Conservation (phyloP, 768 basidiomycete genomes). For the Pleurotus giganteus region DNA sequence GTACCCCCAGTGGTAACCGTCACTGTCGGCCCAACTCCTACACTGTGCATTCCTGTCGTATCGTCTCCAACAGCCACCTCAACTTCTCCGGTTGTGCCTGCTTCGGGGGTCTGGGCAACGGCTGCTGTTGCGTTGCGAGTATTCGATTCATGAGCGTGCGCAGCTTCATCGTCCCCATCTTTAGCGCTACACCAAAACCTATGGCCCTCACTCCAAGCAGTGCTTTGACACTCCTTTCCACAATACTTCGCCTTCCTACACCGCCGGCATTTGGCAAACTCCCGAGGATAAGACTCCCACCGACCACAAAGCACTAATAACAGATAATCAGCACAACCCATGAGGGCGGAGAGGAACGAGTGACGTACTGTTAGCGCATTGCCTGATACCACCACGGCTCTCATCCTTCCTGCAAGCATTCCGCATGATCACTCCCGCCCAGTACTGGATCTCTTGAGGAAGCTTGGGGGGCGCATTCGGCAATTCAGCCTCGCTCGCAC, state of each 20-base stretch:
- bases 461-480: slow-evolving; percentile 68
- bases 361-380: slow-evolving; percentile 91
- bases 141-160: slow-evolving; percentile 14
- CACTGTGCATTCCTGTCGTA: neutral
- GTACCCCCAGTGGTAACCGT: slow-evolving; percentile 1
- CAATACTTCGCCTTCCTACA: slow-evolving; percentile 99
- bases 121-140: slow-evolving; percentile 13
- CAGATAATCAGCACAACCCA: slow-evolving; percentile 6
- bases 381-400: slow-evolving; percentile 85
- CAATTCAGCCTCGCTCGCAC: slow-evolving; percentile 72
- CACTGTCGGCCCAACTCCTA: neutral
- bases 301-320: slow-evolving; percentile 84
- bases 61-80: neutral
- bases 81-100: neutral
- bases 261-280: slow-evolving; percentile 95
- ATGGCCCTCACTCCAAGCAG: slow-evolving; percentile 95
- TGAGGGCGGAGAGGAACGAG: neutral
- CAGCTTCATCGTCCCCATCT: slow-evolving; percentile 45
- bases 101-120: neutral
- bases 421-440: slow-evolving; percentile 99
- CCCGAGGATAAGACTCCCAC: slow-evolving; percentile 90
- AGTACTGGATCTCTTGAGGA: slow-evolving; percentile 93
- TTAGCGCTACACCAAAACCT: slow-evolving; percentile 88
- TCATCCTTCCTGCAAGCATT: slow-evolving; percentile 99
- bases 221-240: slow-evolving; percentile 95